phyloP scores from a whole-genome alignment of 2,329 filamentous ascomycete genomes.

The Penicillium sp. region DNA sequence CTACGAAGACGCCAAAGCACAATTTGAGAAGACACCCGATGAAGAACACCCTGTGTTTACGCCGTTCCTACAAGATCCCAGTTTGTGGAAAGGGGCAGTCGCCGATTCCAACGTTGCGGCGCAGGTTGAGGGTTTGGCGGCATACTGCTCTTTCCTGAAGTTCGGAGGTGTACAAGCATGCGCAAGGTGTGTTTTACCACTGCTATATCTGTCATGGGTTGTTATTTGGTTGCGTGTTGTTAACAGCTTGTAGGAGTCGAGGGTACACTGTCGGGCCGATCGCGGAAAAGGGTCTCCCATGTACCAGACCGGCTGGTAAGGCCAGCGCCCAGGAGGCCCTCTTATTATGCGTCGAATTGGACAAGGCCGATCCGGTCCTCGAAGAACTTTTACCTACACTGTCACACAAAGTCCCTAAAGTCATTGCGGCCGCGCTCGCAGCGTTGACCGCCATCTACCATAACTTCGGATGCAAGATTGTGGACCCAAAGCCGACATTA shows the following conservation, averaged over 20 bases:
- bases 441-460: conserved; percentile 81
- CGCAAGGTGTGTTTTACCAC: conserved; percentile 51
- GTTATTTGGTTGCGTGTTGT: background rate
- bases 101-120: conserved; percentile 95
- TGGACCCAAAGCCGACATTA: conserved; percentile 86
- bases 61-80: conserved; percentile 78
- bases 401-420: conserved; percentile 84
- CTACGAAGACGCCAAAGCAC: conserved; percentile 86
- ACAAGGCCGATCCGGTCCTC: conserved; percentile 76
- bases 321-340: conserved; percentile 79
- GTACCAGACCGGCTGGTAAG: conserved; percentile 83
- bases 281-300: conserved; percentile 84
- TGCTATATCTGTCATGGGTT: background rate
- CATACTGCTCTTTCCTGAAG: conserved; percentile 87
- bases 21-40: conserved; percentile 77
- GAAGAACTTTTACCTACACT: conserved; percentile 83
- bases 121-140: conserved; percentile 83
- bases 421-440: conserved; percentile 68
- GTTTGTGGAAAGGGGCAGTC: conserved; percentile 87
- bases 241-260: conserved; percentile 56
- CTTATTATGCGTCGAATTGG: conserved; percentile 82
- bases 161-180: conserved; percentile 77
- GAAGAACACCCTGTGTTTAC: conserved; percentile 80
- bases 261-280: conserved; percentile 69
- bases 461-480: conserved; percentile 88